Evolutionary conservation across 2,329 filamentous ascomycete species (phyloP).

Genomic region (Fusarium haematococcum): DNA sequence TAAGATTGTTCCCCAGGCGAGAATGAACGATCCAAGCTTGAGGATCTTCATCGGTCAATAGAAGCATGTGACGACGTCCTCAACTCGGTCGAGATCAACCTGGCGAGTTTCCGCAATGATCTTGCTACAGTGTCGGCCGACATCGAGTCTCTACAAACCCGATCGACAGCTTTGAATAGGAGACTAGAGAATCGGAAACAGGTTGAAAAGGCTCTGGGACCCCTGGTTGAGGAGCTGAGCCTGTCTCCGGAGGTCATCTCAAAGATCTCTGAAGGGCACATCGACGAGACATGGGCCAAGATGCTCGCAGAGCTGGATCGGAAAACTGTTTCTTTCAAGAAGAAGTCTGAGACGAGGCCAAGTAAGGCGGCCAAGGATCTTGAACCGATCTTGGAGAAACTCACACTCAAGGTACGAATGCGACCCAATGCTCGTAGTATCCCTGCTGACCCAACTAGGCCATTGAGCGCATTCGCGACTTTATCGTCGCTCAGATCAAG

Average conservation of each 20-base stretch:
- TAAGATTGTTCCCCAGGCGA: slow-evolving; percentile 66
- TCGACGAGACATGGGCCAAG: slow-evolving; percentile 91
- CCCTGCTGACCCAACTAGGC: slow-evolving; percentile 62
- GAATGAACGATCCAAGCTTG: slow-evolving; percentile 84
- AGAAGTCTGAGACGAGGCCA: slow-evolving; percentile 69
- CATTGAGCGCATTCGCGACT: slow-evolving; percentile 93
- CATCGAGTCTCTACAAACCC: slow-evolving; percentile 91
- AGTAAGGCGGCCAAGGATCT: slow-evolving; percentile 86
- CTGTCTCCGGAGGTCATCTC: slow-evolving; percentile 86
- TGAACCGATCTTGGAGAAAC: slow-evolving; percentile 84
- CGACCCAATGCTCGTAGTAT: not conserved
- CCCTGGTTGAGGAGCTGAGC: slow-evolving; percentile 91
- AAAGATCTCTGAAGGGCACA: slow-evolving; percentile 87
- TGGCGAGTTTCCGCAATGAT: slow-evolving; percentile 93
- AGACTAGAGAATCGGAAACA: slow-evolving; percentile 89
- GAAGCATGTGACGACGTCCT: slow-evolving; percentile 91
- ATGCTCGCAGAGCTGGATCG: slow-evolving; percentile 87
- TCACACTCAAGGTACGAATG: slow-evolving; percentile 77
- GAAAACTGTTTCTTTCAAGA: slow-evolving; percentile 77
- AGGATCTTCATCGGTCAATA: slow-evolving; percentile 92
- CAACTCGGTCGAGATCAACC: slow-evolving; percentile 90
- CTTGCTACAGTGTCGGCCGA: slow-evolving; percentile 92
- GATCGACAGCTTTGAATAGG: slow-evolving; percentile 85
- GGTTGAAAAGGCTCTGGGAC: slow-evolving; percentile 88
- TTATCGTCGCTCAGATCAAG: slow-evolving; percentile 94